Evolutionary conservation across 139 green algal genomes (phyloP), one percentile per base, ranked within the genome.

Genomic region (Microglena sp.): DNA sequence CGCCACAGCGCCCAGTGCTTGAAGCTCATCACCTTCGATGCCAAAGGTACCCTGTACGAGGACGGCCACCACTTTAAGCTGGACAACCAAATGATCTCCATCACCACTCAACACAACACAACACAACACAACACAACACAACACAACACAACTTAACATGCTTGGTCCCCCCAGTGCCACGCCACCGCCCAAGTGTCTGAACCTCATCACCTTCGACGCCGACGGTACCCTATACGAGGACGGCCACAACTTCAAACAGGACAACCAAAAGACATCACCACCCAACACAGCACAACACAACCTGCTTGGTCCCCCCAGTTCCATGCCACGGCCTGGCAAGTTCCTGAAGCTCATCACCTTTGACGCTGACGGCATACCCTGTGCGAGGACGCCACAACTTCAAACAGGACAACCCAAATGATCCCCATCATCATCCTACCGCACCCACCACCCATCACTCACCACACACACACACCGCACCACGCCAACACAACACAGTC

Each of bases 141-240:
- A 58, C 46, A 8, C 18, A 58, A 15, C 46, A 11, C 18, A 58
- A 24, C 18, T n/a, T 5, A 58, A 24, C 11, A 22, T n/a, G n/a
- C n/a, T n/a, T n/a, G n/a, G n/a, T n/a, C n/a, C n/a, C n/a, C n/a
- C n/a, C 85, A 94, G 80, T 77, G 95, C 34, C 90, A 94, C 64
- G 78, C 80, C 8, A 85, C 72, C 11, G 86, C 87, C 87, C 1
- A 68, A 84, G 26, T 68, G 54, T 2, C 77, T 97, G 27, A 74
- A 80, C 63, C 85, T 97, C 5, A 86, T 95, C 35, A 97, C 92
- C n/a, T 97, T 97, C 78, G 92, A 97, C 72, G 92, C 92, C 4
- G 92, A 97, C 70, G 46, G 46, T n/a, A 97, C 92, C 6, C 79
- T 97, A 44, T 97, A 97, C 76, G 89, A 86, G 2, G 91, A 97